Evolutionary conservation across 208 protist species (phyloP).

Genomic region (Leishmania martiniquensis): DNA sequence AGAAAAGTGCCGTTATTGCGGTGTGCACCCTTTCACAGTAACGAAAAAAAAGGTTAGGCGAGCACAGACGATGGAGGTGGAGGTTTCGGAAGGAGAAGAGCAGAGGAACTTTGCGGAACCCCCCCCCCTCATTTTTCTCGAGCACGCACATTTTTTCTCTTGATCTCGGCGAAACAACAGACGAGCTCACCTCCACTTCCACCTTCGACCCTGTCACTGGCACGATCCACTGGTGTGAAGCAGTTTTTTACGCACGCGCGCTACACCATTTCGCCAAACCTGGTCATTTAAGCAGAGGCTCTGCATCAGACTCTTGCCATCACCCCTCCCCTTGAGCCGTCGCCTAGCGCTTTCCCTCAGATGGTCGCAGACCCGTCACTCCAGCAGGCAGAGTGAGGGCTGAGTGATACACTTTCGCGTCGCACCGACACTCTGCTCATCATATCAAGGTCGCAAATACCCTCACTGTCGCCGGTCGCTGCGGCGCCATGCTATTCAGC

Average conservation of each 20-base stretch:
- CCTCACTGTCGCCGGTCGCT: neutral
- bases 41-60: neutral
- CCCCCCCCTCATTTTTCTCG: too few relatives aligned
- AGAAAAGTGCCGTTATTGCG: neutral
- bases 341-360: neutral
- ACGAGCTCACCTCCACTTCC: neutral
- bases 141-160: neutral
- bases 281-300: neutral
- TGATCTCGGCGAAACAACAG: neutral
- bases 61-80: neutral
- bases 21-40: too few relatives aligned
- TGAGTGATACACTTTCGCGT: neutral
- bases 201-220: neutral
- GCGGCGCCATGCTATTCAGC: neutral
- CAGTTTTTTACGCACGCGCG: neutral
- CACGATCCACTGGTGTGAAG: neutral
- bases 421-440: neutral
- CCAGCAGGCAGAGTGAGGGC: neutral
- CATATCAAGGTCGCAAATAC: neutral
- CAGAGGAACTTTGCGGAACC: neutral
- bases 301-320: neutral
- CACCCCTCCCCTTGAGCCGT: neutral
- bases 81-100: neutral
- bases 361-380: neutral
- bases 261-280: neutral